These are phyloP conservation scores for Trichoderma endophyticum DNA, from an alignment of 2,329 filamentous ascomycete genomes.

Conservation along the genomic window DNA sequence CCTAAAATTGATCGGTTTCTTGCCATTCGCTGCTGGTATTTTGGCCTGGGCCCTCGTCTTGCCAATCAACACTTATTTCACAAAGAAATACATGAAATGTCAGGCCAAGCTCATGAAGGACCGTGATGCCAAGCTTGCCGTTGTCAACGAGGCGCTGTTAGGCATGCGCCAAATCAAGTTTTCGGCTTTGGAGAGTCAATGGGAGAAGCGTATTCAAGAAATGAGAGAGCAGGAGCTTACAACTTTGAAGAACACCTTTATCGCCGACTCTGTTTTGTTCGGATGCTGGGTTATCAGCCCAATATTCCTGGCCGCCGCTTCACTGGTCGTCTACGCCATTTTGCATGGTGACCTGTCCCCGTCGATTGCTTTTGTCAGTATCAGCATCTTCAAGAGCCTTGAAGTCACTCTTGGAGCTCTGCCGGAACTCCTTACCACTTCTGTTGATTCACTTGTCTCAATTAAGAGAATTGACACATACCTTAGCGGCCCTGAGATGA, in stretches of 20 bases:
- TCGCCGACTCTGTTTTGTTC: constrained; percentile 60
- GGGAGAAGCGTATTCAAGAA: constrained; percentile 65
- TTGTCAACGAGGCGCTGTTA: constrained; percentile 72
- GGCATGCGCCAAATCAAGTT: constrained; percentile 86
- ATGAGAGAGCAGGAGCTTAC: constrained; percentile 64
- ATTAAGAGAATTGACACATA: constrained; percentile 69
- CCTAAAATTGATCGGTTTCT: constrained; percentile 68
- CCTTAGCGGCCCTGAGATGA: constrained; percentile 63
- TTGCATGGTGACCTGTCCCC: constrained; percentile 62
- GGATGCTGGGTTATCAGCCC: constrained; percentile 72
- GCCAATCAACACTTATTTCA: constrained; percentile 66
- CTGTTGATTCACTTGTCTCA: constrained; percentile 71
- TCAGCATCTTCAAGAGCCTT: constrained; percentile 70
- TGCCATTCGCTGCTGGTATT: constrained; percentile 63
- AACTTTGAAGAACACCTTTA: constrained; percentile 64
- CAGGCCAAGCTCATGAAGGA: constrained; percentile 72
- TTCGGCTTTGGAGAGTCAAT: constrained; percentile 69
- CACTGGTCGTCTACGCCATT: constrained; percentile 65
- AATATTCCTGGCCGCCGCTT: constrained; percentile 68
- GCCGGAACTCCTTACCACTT: constrained; percentile 68
- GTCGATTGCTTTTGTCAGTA: constrained; percentile 75
- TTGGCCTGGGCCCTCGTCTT: constrained; percentile 60
- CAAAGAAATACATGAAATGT: constrained; percentile 60
- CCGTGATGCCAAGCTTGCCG: constrained; percentile 69
- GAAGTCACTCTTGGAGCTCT: constrained; percentile 68